A percentile compares a stretch with the other conserved stretches of the same genome.
phyloP scores from a whole-genome alignment of 202 grass and related monocot species.

The Carex arenaria region DNA sequence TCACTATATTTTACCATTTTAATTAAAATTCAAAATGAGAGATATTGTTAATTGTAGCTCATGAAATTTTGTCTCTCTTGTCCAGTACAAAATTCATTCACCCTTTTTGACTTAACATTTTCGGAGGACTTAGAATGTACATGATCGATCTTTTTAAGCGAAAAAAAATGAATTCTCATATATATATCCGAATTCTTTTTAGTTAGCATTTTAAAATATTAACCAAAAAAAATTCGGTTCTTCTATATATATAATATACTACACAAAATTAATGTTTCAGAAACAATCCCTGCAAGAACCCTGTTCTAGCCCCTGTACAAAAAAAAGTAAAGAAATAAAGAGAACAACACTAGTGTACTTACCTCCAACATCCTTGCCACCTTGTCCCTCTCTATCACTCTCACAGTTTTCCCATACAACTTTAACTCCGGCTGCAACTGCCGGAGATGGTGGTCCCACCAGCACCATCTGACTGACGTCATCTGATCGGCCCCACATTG shows the following conservation, averaged over 20 bases:
- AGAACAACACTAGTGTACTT: neutral
- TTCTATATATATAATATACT: no score
- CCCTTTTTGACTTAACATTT: no score
- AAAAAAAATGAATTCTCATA: no score
- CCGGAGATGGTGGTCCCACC: constrained; percentile 21
- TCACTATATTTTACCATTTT: neutral
- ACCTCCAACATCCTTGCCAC: constrained; percentile 35
- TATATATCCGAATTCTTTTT: no score
- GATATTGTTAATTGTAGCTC: no score
- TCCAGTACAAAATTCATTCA: no score
- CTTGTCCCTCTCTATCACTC: constrained; percentile 21
- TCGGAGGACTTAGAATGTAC: no score
- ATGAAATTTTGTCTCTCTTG: no score
- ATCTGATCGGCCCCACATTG: constrained; percentile 11
- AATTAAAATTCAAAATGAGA: neutral
- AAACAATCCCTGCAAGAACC: neutral
- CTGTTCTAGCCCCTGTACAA: neutral
- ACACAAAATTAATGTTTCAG: neutral
- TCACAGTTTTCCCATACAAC: neutral
- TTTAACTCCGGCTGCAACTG: neutral
- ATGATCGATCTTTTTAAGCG: no score
- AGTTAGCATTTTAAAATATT: no score
- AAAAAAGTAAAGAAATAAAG: neutral
- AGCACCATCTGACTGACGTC: neutral
- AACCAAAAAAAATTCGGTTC: no score